These are phyloP conservation scores for Cryptosporidium parvum DNA, from an alignment of 169 alveolate species.

Conservation along the genomic window DNA sequence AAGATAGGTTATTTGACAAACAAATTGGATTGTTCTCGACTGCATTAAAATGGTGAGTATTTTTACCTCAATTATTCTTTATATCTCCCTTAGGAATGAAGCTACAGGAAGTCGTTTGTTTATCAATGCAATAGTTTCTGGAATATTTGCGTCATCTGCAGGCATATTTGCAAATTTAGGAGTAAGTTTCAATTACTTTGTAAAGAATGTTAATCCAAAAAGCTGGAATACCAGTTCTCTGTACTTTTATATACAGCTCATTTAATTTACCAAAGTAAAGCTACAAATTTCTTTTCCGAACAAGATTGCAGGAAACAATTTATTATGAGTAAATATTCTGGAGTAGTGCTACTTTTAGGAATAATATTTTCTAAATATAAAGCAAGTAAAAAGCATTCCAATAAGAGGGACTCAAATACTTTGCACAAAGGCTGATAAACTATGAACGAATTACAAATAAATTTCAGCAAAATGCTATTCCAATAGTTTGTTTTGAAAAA, in stretches of 20 bases:
- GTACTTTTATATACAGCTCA: not conserved
- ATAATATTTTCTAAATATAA: constrained; percentile 14
- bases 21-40: constrained; percentile 89
- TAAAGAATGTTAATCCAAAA: not conserved
- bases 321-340: not conserved
- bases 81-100: constrained; percentile 4
- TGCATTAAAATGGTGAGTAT: constrained; percentile 89
- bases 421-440: not conserved
- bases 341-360: not conserved
- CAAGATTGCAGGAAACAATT: constrained; percentile 21
- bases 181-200: not conserved
- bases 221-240: constrained; percentile 4
- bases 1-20: constrained; percentile 90
- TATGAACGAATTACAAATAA: not conserved
- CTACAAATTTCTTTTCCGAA: not conserved
- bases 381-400: not conserved
- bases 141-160: not conserved
- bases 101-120: not conserved
- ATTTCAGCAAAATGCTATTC: not conserved
- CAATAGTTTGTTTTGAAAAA: not conserved
- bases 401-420: not conserved
- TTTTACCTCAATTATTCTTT: not conserved
- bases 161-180: constrained; percentile 1
- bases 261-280: not conserved
- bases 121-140: constrained; percentile 11